phyloP scores from a whole-genome alignment of 352 stramenopile species.

The Phytophthora sp. region DNA sequence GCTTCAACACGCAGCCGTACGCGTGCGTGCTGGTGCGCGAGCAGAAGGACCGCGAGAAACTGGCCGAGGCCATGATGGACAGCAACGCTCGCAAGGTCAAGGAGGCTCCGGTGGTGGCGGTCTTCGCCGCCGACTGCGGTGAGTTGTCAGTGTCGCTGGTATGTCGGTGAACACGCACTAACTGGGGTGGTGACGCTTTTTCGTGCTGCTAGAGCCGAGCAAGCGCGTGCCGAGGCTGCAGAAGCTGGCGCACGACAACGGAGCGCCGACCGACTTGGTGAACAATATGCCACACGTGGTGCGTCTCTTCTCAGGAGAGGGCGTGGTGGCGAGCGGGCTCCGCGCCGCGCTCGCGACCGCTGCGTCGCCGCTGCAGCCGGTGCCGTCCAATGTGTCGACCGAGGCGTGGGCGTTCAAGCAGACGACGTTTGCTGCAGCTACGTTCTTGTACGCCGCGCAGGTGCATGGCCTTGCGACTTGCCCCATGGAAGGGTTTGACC shows the following conservation, averaged over 20 bases:
- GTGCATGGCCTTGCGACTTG: conserved; percentile 73
- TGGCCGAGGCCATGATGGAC: conserved; percentile 80
- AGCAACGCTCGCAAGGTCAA: conserved; percentile 78
- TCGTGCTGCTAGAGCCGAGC: conserved; percentile 58
- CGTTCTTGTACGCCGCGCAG: conserved; percentile 76
- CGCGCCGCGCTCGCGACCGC: conserved; percentile 63
- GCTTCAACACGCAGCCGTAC: conserved; percentile 87
- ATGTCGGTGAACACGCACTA: not conserved
- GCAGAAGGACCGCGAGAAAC: conserved; percentile 63
- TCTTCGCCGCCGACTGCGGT: conserved; percentile 79
- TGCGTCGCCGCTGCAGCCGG: conserved; percentile 67
- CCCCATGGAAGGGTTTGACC: conserved; percentile 84
- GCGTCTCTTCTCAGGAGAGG: conserved; percentile 76
- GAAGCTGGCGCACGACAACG: conserved; percentile 67
- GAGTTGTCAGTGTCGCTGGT: conserved; percentile 26
- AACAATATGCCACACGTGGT: conserved; percentile 67
- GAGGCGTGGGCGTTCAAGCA: conserved; percentile 87
- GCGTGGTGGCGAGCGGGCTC: conserved; percentile 56
- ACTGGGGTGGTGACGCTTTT: not conserved
- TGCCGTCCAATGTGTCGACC: conserved; percentile 65
- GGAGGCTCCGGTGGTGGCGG: conserved; percentile 75
- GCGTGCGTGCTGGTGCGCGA: conserved; percentile 79
- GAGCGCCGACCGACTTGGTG: conserved; percentile 48
- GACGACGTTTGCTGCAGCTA: conserved; percentile 71
- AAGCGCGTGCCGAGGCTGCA: conserved; percentile 73